Evolutionary conservation across 169 alveolate species (phyloP), one percentile per base, ranked within the genome.

Genomic region (Plasmodium knowlesi): DNA sequence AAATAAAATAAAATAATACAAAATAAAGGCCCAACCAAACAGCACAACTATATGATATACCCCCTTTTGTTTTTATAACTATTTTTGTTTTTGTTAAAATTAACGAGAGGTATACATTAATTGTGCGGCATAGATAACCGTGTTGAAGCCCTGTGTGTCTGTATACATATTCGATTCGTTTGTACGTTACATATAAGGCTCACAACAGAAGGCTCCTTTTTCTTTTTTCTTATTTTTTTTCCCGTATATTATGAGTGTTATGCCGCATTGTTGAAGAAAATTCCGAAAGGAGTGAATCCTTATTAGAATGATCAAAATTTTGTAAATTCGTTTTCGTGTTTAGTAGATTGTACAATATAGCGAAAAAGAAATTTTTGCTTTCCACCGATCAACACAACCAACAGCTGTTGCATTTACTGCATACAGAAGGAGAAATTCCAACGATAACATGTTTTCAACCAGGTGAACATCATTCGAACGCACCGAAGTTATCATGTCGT

Each of bases 401-500:
- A 67, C 4, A 67, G 30, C n/a, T n/a, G 37, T n/a, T 67, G 32
- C 41, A 25, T 67, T 67, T 67, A 28, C 14, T 67, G 76, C 76
- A 67, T 6, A 67, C 30, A 67, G 6, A 67, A 25, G 37, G 16
- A 25, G 16, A 22, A 5, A 67, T 67, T 5, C 30, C 2, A 5
- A 67, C 39, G 19, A 9, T 0, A 3, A 67, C 37, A 9, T 28
- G n/a, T 67, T 12, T 50, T 19, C 6, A 19, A 67, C n/a, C 3
- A 67, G 76, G 37, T 25, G 79, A 37, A 81, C 10, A 1, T 81
- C 16, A 50, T 43, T 81, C 25, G 28, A 83, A 30, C 41, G n/a
- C 32, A 84, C 37, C n/a, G 30, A 76, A 50, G 32, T 1, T 12
- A 88, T 9, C 71, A 88, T 88, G 88, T 19, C 93, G 34, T 19